Evolutionary conservation across 108 stramenopile genomes (phyloP).

Genomic region (Nitzschia inconspicua): DNA sequence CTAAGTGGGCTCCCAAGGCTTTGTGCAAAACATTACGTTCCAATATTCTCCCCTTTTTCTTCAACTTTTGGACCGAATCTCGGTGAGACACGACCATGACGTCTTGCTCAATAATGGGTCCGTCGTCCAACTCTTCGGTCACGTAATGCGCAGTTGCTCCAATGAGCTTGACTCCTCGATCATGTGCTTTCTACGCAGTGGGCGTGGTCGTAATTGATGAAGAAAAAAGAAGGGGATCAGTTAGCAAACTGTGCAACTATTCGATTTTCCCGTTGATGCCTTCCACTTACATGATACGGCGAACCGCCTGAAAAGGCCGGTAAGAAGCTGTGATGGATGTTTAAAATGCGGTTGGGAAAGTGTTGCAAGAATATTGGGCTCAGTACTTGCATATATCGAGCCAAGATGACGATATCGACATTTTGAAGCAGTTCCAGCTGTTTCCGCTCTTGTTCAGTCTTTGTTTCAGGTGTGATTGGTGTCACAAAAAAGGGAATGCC

Average conservation of each 20-base stretch:
- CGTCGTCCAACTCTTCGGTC: constrained; percentile 76
- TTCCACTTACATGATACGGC: constrained; percentile 81
- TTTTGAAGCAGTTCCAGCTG: constrained; percentile 66
- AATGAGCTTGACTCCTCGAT: constrained; percentile 85
- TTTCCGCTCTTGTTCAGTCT: constrained; percentile 33
- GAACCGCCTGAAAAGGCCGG: constrained; percentile 74
- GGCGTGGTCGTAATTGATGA: no score
- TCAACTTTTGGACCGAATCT: constrained; percentile 68
- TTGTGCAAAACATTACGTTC: constrained; percentile 66
- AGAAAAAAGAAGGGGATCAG: no score
- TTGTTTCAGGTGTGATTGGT: constrained; percentile 59
- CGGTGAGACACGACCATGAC: constrained; percentile 52
- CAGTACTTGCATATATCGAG: constrained; percentile 87
- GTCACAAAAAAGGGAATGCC: constrained; percentile 65
- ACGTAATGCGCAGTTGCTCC: constrained; percentile 84
- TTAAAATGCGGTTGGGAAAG: constrained; percentile 66
- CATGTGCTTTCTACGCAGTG: constrained; percentile 72
- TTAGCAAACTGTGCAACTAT: no score
- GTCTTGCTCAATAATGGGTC: constrained; percentile 85
- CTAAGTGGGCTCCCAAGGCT: constrained; percentile 82
- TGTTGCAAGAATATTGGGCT: constrained; percentile 57
- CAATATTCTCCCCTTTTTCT: constrained; percentile 74
- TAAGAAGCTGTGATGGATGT: constrained; percentile 88
- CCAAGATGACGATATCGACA: constrained; percentile 75
- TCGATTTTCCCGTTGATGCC: no score